Conservation (phyloP, 2,329 filamentous ascomycete genomes). For the Chalara sp. region DNA sequence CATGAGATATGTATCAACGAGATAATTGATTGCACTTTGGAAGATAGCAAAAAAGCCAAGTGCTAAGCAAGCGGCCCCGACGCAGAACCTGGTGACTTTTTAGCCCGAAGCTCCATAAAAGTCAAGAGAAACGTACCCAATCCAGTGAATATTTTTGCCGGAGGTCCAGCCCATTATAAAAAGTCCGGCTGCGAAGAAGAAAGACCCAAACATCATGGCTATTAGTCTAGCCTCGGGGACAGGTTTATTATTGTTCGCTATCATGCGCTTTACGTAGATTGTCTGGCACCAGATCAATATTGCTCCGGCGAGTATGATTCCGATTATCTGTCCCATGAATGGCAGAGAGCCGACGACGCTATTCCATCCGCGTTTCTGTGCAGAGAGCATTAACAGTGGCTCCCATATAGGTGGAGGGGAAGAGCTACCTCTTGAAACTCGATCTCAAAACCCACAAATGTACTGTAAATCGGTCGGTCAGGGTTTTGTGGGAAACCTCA, state of each 20-base stretch:
- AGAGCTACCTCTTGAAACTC: too few relatives aligned
- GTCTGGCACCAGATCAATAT: constrained; percentile 66
- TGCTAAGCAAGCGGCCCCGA: constrained; percentile 48
- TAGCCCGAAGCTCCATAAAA: too few relatives aligned
- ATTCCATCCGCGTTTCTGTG: constrained; percentile 56
- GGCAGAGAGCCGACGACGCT: constrained; percentile 1
- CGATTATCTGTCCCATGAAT: constrained; percentile 58
- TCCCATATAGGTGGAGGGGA: too few relatives aligned
- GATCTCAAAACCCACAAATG: too few relatives aligned
- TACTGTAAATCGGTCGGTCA: too few relatives aligned
- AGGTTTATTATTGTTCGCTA: constrained; percentile 59
- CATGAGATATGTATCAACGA: constrained; percentile 56
- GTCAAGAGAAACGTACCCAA: constrained; percentile 29
- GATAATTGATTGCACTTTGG: constrained; percentile 47
- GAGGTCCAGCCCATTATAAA: constrained; percentile 57
- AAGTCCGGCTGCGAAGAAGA: constrained; percentile 58
- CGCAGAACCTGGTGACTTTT: too few relatives aligned
- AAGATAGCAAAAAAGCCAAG: constrained; percentile 59
- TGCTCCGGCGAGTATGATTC: constrained; percentile 68
- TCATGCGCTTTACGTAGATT: constrained; percentile 61
- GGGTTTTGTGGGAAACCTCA: too few relatives aligned
- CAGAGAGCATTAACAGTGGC: too few relatives aligned
- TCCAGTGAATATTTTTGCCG: constrained; percentile 45
- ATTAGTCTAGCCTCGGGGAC: constrained; percentile 71
- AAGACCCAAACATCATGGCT: constrained; percentile 74